Evolutionary conservation across 2,329 filamentous ascomycete species (phyloP).

Genomic region (Monosporascus sp.): DNA sequence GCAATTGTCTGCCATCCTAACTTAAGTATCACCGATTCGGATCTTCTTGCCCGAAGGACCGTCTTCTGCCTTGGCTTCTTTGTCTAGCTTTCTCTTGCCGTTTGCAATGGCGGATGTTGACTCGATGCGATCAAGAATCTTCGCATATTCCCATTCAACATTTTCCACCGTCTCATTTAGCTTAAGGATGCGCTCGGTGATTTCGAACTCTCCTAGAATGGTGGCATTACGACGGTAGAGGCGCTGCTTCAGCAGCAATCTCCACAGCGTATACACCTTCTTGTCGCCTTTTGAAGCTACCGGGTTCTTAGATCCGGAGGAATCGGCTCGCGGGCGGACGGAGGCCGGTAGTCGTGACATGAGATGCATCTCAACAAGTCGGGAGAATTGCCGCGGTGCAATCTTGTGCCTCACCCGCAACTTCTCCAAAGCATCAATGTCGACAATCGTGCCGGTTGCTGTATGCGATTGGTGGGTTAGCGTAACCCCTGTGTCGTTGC

Average conservation of each 20-base stretch:
- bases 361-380: conserved; percentile 71
- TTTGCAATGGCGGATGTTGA: conserved; percentile 19
- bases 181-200: conserved; percentile 63
- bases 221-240: conserved; percentile 73
- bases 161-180: conserved; percentile 63
- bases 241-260: conserved; percentile 69
- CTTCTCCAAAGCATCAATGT: conserved; percentile 47
- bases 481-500: conserved; percentile 22
- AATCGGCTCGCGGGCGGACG: conserved; percentile 46
- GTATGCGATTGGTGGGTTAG: conserved; percentile 9
- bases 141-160: conserved; percentile 69
- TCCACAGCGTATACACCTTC: conserved; percentile 65
- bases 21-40: conserved; percentile 29
- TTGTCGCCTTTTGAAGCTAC: conserved; percentile 47
- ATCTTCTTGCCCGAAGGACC: conserved; percentile 39
- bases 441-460: conserved; percentile 47
- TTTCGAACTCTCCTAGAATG: conserved; percentile 63
- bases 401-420: conserved; percentile 65
- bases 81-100: conserved; percentile 43
- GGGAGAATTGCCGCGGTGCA: conserved; percentile 67
- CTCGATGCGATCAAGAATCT: conserved; percentile 44
- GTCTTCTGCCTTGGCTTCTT: conserved; percentile 16
- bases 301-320: conserved; percentile 23
- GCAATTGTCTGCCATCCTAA: not conserved
- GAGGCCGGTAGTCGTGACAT: conserved; percentile 54